phyloP scores from a whole-genome alignment of 202 grass and related monocot species.

The Brachypodium distachyon region DNA sequence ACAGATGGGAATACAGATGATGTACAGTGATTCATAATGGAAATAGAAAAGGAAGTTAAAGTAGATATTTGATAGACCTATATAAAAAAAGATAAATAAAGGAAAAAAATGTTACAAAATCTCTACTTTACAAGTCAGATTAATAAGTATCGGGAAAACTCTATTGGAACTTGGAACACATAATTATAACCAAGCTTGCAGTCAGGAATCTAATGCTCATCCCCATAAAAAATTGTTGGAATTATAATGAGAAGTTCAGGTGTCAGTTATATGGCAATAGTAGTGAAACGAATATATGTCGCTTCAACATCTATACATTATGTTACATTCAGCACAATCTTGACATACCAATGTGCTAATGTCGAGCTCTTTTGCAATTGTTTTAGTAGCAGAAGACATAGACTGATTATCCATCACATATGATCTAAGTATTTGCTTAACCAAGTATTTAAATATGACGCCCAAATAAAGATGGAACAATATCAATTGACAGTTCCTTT shows the following conservation, averaged over 20 bases:
- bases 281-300: neutral
- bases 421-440: neutral
- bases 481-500: neutral
- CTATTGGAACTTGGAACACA: neutral
- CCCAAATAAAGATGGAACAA: neutral
- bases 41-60: neutral
- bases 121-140: neutral
- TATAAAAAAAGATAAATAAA: neutral
- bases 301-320: neutral
- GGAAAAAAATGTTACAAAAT: neutral
- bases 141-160: constrained; percentile 11
- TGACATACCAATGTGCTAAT: neutral
- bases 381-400: neutral
- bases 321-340: neutral
- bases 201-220: neutral
- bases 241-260: neutral
- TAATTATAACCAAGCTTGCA: neutral
- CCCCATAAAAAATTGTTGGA: neutral
- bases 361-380: neutral
- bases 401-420: neutral
- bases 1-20: neutral
- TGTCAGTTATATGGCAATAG: neutral
- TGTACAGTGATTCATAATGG: neutral
- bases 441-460: neutral
- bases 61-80: neutral